Evolutionary conservation across 1,139 yeast genomes (phyloP).

Genomic region (Suhomyces choctaworum): DNA sequence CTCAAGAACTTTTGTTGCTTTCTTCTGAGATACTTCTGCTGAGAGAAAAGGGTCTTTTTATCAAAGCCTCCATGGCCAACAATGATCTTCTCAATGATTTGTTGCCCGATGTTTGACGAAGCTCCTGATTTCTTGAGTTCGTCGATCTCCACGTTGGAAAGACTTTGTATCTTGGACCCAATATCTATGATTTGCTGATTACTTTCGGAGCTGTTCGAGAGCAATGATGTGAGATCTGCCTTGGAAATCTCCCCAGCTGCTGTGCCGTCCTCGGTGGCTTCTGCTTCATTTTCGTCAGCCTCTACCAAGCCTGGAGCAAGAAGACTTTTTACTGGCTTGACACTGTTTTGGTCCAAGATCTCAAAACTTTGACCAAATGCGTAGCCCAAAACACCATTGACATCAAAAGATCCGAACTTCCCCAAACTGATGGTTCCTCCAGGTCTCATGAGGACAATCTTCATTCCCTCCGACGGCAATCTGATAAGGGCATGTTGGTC

Average conservation of each 20-base stretch:
- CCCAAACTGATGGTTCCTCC: conserved; percentile 72
- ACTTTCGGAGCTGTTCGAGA: conserved; percentile 51
- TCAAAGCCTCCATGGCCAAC: conserved; percentile 85
- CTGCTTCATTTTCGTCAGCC: conserved; percentile 13
- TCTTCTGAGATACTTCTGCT: conserved; percentile 86
- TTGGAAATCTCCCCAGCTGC: conserved; percentile 32
- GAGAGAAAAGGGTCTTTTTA: conserved; percentile 85
- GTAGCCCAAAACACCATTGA: conserved; percentile 72
- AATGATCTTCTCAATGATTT: conserved; percentile 77
- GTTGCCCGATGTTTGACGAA: conserved; percentile 68
- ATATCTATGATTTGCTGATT: conserved; percentile 72
- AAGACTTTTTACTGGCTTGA: conserved; percentile 48
- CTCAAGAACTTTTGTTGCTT: conserved; percentile 90
- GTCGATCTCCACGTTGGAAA: conserved; percentile 77
- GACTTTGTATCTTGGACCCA: conserved; percentile 74
- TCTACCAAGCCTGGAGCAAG: conserved; percentile 19
- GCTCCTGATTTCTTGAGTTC: conserved; percentile 67
- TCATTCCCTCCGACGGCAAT: conserved; percentile 78
- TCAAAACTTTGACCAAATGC: conserved; percentile 92
- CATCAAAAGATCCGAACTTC: conserved; percentile 84
- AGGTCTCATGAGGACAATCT: conserved; percentile 63
- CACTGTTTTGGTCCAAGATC: conserved; percentile 58
- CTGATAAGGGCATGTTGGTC: conserved; percentile 65
- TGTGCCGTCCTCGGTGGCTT: conserved; percentile 20
- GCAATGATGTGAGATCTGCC: conserved; percentile 44